Evolutionary conservation across 352 stramenopile genomes (phyloP).

Genomic region (Paralagenidium karlingii): DNA sequence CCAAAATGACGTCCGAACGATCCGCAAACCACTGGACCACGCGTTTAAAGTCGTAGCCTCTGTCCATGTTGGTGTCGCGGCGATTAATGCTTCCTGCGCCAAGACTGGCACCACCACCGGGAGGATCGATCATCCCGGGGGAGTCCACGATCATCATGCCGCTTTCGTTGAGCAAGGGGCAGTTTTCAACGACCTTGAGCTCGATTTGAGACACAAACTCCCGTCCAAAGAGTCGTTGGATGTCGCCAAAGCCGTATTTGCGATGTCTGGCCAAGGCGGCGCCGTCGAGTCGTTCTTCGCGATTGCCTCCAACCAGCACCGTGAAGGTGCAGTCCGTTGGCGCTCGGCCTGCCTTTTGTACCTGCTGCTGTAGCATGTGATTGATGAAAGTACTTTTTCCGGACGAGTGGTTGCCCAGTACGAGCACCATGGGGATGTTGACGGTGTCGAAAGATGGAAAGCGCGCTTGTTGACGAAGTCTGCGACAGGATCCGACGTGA

Average conservation of each 20-base stretch:
- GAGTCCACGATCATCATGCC: constrained; percentile 81
- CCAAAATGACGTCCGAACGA: constrained; percentile 71
- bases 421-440: constrained; percentile 72
- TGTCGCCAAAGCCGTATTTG: constrained; percentile 72
- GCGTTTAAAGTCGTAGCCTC: constrained; percentile 79
- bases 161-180: constrained; percentile 52
- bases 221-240: constrained; percentile 59
- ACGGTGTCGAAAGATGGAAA: constrained; percentile 73
- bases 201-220: constrained; percentile 81
- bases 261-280: constrained; percentile 53
- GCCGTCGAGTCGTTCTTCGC: constrained; percentile 65
- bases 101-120: constrained; percentile 28
- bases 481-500: too few species aligned
- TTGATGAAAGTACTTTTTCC: constrained; percentile 85
- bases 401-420: constrained; percentile 78
- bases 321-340: constrained; percentile 81
- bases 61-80: constrained; percentile 42
- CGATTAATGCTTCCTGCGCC: too few species aligned
- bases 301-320: constrained; percentile 47
- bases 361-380: constrained; percentile 68
- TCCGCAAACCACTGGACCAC: constrained; percentile 82
- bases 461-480: constrained; percentile 43
- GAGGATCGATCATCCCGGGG: constrained; percentile 79
- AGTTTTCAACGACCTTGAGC: constrained; percentile 65
- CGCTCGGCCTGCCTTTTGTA: constrained; percentile 72